A percentile compares a stretch with the other conserved stretches of the same genome.
Evolutionary conservation across 768 basidiomycete species (phyloP).

Genomic region (Naganishia kalamii): DNA sequence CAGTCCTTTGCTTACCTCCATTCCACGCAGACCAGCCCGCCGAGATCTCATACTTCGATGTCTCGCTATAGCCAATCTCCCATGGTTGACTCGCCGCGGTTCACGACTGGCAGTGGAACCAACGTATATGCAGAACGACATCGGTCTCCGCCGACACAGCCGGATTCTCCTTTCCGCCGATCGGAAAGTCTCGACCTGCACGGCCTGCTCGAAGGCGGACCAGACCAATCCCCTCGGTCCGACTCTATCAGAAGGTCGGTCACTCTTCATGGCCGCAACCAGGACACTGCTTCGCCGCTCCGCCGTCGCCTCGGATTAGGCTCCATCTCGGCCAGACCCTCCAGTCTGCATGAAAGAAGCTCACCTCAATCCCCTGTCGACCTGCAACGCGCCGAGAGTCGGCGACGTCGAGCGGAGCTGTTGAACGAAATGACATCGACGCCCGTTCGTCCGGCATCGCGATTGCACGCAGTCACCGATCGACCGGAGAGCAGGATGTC

Average conservation of each 20-base stretch:
- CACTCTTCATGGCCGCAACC: constrained; percentile 2
- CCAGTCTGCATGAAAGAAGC: not conserved
- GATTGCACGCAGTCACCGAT: not conserved
- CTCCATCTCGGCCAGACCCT: not conserved
- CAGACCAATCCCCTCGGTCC: not conserved
- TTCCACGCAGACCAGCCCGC: not conserved
- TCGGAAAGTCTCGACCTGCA: not conserved
- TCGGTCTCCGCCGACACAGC: not conserved
- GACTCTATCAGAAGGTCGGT: not conserved
- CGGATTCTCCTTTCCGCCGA: not conserved
- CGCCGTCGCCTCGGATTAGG: not conserved
- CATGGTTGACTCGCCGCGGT: not conserved
- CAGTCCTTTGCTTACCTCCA: not conserved
- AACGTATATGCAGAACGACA: not conserved
- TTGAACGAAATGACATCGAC: constrained; percentile 1
- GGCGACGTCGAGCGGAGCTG: not conserved
- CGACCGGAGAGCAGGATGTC: constrained; percentile 3
- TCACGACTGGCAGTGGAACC: not conserved
- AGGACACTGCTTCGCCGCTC: not conserved
- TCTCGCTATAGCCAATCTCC: not conserved
- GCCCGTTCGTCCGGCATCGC: not conserved
- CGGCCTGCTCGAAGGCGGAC: not conserved
- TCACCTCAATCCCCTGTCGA: not conserved
- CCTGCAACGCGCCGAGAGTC: constrained; percentile 3
- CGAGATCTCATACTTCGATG: not conserved